These are phyloP conservation scores for Mucor irregularis DNA, from an alignment of 371 early-diverging fungal genomes.

Conservation along the genomic window DNA sequence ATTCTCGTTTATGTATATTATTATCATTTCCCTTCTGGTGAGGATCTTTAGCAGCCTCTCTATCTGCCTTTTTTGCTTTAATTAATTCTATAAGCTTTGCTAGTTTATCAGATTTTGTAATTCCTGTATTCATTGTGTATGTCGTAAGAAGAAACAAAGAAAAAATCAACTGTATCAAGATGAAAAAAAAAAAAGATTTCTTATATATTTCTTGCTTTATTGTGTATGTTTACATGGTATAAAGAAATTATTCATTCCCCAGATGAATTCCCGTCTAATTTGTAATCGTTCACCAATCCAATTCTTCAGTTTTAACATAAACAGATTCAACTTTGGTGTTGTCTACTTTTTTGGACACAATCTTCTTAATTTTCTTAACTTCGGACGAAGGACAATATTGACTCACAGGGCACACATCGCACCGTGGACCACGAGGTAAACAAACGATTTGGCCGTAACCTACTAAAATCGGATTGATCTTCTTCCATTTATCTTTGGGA, in stretches of 20 bases:
- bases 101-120: background rate
- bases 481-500: conserved; percentile 85
- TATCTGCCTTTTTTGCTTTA: background rate
- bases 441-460: conserved; percentile 97
- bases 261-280: conserved; percentile 7
- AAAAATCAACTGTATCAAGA: too few relatives aligned
- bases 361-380: conserved; percentile 12
- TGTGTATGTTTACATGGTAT: too few relatives aligned
- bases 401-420: conserved; percentile 81
- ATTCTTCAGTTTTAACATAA: conserved; percentile 8
- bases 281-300: conserved; percentile 7
- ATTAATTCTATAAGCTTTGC: background rate
- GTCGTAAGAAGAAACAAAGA: background rate
- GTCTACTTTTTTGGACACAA: background rate
- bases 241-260: too few relatives aligned
- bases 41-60: too few relatives aligned
- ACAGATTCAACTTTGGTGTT: background rate
- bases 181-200: too few relatives aligned
- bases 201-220: too few relatives aligned
- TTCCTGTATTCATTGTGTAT: background rate
- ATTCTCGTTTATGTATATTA: too few relatives aligned
- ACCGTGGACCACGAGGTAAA: conserved; percentile 76
- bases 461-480: conserved; percentile 91
- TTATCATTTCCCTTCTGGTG: too few relatives aligned
- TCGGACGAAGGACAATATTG: conserved; percentile 69